These are phyloP conservation scores for Juglanconis sp. DNA, from an alignment of 2,329 filamentous ascomycete genomes.

Conservation along the genomic window DNA sequence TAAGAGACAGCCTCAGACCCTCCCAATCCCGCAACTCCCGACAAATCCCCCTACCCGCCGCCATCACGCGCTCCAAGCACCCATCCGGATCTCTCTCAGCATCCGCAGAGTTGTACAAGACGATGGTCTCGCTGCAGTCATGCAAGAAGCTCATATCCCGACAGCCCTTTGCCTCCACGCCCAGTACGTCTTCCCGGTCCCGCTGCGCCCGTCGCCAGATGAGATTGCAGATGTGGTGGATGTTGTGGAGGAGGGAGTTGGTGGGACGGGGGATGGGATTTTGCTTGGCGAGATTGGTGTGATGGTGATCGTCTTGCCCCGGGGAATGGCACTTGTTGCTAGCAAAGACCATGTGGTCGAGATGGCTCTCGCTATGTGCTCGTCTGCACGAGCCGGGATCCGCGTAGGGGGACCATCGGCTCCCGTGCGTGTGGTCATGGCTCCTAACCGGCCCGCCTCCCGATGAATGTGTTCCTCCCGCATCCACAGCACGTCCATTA, in stretches of 20 bases:
- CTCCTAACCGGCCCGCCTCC: not conserved
- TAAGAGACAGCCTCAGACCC: not conserved
- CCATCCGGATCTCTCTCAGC: conserved; percentile 13
- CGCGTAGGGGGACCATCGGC: not conserved
- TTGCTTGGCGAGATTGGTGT: too few relatives aligned
- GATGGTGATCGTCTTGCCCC: not conserved
- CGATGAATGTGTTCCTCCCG: not conserved
- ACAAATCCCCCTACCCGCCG: conserved; percentile 14
- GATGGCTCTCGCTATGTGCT: conserved; percentile 1
- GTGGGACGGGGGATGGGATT: conserved; percentile 20
- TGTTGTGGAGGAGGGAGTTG: conserved; percentile 28
- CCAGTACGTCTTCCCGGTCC: conserved; percentile 27
- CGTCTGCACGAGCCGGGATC: not conserved
- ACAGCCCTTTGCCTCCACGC: conserved; percentile 26
- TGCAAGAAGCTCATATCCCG: conserved; percentile 28
- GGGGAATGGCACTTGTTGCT: not conserved
- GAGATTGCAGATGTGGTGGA: conserved; percentile 28
- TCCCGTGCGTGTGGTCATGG: not conserved
- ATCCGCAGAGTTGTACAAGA: conserved; percentile 22
- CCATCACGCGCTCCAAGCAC: conserved; percentile 5
- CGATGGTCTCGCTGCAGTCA: conserved; percentile 29
- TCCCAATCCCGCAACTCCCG: conserved; percentile 6
- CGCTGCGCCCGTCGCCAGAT: conserved; percentile 29
- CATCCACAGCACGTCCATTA: not conserved
- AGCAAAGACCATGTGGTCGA: not conserved